Conservation (phyloP, 2,329 filamentous ascomycete species). For the Aspergillus fructus region DNA sequence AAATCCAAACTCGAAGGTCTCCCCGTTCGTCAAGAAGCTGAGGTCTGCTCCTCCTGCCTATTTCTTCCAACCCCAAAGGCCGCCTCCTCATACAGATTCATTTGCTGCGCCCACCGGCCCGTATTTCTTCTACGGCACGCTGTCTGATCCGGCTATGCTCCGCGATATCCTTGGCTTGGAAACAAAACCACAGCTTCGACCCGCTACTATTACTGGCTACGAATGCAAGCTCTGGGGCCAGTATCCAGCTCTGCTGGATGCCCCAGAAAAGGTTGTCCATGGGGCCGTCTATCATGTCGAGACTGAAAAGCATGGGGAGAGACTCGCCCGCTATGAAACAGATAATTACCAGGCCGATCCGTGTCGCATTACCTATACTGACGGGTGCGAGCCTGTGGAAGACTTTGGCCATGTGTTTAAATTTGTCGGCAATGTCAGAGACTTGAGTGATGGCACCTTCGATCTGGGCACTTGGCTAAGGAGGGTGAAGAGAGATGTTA, state of each 20-base stretch:
- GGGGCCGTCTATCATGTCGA: slow-evolving; percentile 25
- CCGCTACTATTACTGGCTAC: slow-evolving; percentile 25
- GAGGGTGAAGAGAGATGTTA: slow-evolving; percentile 10
- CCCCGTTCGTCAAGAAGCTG: slow-evolving; percentile 16
- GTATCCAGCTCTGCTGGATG: slow-evolving; percentile 27
- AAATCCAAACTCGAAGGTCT: slow-evolving; percentile 13
- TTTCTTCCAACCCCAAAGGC: slow-evolving; percentile 11
- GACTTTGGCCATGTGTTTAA: slow-evolving; percentile 17
- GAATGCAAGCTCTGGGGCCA: slow-evolving; percentile 30
- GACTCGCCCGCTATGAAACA: slow-evolving; percentile 26
- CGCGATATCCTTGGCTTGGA: slow-evolving; percentile 24
- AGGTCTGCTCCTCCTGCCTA: slow-evolving; percentile 12
- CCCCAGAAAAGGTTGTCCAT: slow-evolving; percentile 17
- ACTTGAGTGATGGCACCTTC: slow-evolving; percentile 22
- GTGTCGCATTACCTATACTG: slow-evolving; percentile 20
- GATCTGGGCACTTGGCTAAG: slow-evolving; percentile 20
- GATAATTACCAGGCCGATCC: slow-evolving; percentile 14
- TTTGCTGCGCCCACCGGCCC: slow-evolving; percentile 19
- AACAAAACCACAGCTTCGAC: slow-evolving; percentile 17
- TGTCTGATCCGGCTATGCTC: slow-evolving; percentile 31
- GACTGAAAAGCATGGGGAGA: slow-evolving; percentile 19
- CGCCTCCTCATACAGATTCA: background rate
- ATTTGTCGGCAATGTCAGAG: slow-evolving; percentile 19
- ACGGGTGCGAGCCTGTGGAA: slow-evolving; percentile 14
- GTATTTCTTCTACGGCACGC: slow-evolving; percentile 41